Evolutionary conservation across 495 filamentous ascomycete species (phyloP), one percentile per base, ranked within the genome.

Genomic region (Evansstolkia leycettana): DNA sequence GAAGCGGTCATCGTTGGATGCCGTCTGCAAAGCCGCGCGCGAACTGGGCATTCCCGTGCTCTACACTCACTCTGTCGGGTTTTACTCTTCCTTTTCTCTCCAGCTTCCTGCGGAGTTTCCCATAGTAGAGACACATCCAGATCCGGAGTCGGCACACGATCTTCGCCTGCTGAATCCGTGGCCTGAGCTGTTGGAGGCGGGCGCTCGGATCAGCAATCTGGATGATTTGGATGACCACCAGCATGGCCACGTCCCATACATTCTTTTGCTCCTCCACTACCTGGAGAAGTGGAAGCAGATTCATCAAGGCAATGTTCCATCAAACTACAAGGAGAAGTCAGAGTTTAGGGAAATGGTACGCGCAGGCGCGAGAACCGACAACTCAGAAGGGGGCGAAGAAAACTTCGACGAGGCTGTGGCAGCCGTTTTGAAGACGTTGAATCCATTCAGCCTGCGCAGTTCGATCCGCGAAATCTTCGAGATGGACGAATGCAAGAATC

Each of bases 121-220:
- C n/a, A 84, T 96, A 45, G 84, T 96, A 47, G 88, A 99, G 52
- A 94, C 89, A 17, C 90, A 99, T 46, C 90, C 92, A 1, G 88
- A 94, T 39, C 78, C 84, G 17, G 80, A 84, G 28, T 73, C 82
- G 28, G 87, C 80, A 4, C 80, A 79, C 34, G 92, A 99, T 41
- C 70, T 99, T 35, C 79, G 92, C 26, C 67, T 96, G 17, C 58
- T 94, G 1, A 78, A 70, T 17, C 87, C 90, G 23, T 99, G 92
- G 90, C 72, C 80, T 11, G 88, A 92, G 51, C 72, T 99, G 17
- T 52, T 67, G 3, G 64, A 65, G 7, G 77, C 74, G 7, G 53
- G 50, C 28, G 65, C 74, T 5, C 72, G 78, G 49, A 78, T 83
- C 1, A 55, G 61, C 18, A 62, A 78, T 26, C 66, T 98, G 14